Evolutionary conservation across 2,329 filamentous ascomycete species (phyloP).

Genomic region (Myriosclerotinia duriaeana): DNA sequence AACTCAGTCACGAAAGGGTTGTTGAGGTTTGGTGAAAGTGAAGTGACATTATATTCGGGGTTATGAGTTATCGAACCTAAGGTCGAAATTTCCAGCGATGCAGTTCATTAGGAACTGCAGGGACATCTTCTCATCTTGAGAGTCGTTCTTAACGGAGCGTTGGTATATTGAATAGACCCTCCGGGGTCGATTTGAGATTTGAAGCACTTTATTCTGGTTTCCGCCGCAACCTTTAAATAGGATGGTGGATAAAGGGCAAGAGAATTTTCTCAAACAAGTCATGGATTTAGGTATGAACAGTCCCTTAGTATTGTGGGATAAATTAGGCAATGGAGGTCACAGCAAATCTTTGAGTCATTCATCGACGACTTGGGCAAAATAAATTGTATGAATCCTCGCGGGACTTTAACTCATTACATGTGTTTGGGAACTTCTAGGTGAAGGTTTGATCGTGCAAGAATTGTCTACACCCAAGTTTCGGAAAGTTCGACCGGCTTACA

Average conservation of each 20-base stretch:
- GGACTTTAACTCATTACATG: neutral
- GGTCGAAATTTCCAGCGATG: slow-evolving; percentile 60
- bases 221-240: slow-evolving; percentile 39
- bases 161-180: slow-evolving; percentile 51
- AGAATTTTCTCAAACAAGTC: slow-evolving; percentile 39
- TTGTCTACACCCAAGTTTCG: neutral
- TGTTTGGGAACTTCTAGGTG: neutral
- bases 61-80: neutral
- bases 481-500: slow-evolving; percentile 4
- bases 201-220: slow-evolving; percentile 40
- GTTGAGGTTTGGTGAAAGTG: neutral
- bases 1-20: no score
- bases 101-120: slow-evolving; percentile 70
- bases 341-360: neutral
- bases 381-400: neutral
- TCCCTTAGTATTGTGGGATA: neutral
- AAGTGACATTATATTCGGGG: neutral
- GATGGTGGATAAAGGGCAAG: slow-evolving; percentile 40
- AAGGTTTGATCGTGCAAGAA: neutral
- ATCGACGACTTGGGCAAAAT: neutral
- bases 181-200: slow-evolving; percentile 35
- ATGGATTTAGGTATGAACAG: neutral
- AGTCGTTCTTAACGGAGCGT: slow-evolving; percentile 78
- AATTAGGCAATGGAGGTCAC: neutral
- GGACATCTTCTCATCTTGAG: slow-evolving; percentile 65